These are phyloP conservation scores for Petunia hybrid DNA, from an alignment of 305 asterid genomes.

Conservation along the genomic window DNA sequence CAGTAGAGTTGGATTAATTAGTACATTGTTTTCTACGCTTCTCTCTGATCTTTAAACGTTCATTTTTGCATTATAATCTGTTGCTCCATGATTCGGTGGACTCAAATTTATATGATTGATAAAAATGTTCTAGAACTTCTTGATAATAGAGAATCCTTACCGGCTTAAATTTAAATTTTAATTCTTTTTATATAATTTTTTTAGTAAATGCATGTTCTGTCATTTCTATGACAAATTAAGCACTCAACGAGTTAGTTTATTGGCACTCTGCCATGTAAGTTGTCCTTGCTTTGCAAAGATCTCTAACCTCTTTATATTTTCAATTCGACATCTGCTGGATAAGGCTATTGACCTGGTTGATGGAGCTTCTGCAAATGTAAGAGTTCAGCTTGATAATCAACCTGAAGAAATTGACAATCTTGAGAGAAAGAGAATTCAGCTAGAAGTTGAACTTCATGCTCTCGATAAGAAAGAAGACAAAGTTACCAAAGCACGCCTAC, in stretches of 20 bases:
- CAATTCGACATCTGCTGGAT: constrained; percentile 38
- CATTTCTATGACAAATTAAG: not conserved
- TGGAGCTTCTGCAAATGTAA: constrained; percentile 84
- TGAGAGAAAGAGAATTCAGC: too few relatives aligned
- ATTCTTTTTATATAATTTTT: too few relatives aligned
- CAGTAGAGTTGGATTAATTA: not conserved
- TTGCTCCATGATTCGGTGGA: not conserved
- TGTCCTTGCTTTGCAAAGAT: not conserved
- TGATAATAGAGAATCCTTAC: too few relatives aligned
- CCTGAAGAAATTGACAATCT: too few relatives aligned
- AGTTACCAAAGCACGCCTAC: constrained; percentile 84
- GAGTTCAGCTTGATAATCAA: constrained; percentile 68
- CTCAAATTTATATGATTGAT: not conserved
- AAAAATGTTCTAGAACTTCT: not conserved
- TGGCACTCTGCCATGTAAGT: too few relatives aligned
- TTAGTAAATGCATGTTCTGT: not conserved
- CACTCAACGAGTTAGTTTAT: not conserved
- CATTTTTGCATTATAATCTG: not conserved
- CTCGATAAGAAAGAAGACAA: constrained; percentile 90
- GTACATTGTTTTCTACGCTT: not conserved
- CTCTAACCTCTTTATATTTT: too few relatives aligned
- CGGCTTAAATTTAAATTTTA: not conserved
- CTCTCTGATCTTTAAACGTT: not conserved
- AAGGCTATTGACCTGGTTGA: constrained; percentile 65
- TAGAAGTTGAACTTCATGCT: constrained; percentile 80